Evolutionary conservation across 169 alveolate species (phyloP).

Genomic region (Amoebophrya sp.): DNA sequence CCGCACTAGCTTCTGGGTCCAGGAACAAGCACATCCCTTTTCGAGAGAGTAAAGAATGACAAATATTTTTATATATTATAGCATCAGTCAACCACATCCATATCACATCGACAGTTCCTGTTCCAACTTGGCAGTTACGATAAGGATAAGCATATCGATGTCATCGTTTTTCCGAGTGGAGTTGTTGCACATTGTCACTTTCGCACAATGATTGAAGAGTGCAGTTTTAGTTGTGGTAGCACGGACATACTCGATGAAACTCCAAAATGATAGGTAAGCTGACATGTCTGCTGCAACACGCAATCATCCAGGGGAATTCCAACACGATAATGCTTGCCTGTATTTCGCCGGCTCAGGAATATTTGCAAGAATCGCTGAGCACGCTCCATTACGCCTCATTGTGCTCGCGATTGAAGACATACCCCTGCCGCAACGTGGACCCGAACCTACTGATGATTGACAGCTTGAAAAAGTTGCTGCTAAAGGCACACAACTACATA

Average conservation of each 20-base stretch:
- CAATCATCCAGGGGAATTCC: background rate
- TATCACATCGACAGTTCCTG: too few species aligned
- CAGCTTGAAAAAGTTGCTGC: background rate
- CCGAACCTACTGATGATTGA: background rate
- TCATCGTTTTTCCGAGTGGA: too few species aligned
- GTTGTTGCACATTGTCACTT: too few species aligned
- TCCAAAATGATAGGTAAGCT: constrained; percentile 10
- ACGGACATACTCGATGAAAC: too few species aligned
- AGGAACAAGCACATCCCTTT: background rate
- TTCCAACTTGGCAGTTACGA: too few species aligned
- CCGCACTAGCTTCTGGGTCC: background rate
- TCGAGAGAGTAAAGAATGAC: background rate
- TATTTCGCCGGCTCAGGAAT: background rate
- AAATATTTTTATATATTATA: too few species aligned
- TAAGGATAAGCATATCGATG: too few species aligned
- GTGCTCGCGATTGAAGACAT: background rate
- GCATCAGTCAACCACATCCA: too few species aligned
- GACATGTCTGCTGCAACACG: background rate
- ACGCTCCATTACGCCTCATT: background rate
- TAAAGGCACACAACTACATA: background rate
- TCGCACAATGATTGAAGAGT: too few species aligned
- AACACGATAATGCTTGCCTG: background rate
- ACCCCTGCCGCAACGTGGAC: constrained; percentile 20
- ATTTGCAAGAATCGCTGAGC: background rate
- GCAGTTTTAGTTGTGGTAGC: too few species aligned